Conservation (phyloP, 1,284 basidiomycete species). For the Fomitopsis schrenkii region DNA sequence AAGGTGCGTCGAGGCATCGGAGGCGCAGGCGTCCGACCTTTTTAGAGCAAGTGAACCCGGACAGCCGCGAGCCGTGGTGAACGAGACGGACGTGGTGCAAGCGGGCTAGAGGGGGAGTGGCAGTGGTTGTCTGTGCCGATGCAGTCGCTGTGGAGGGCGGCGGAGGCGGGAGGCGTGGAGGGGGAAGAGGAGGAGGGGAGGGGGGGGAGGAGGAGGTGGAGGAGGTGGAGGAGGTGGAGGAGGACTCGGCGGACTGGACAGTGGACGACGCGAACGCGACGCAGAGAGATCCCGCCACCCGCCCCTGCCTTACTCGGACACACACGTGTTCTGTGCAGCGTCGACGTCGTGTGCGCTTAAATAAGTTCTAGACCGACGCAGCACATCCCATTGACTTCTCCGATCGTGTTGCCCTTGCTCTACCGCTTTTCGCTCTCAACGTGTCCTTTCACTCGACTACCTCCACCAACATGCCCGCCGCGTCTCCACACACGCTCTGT, state of each 20-base stretch:
- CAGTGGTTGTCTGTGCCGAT: background rate
- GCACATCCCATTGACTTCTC: too few relatives aligned
- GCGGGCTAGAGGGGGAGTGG: background rate
- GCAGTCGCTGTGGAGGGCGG: background rate
- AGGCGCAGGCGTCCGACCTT: constrained; percentile 25
- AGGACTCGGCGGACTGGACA: background rate
- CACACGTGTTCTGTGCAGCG: too few relatives aligned
- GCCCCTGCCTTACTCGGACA: background rate
- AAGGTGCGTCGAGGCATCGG: constrained; percentile 32
- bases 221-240: background rate
- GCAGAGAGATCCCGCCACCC: background rate
- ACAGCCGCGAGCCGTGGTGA: constrained; percentile 11
- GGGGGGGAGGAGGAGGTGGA: too few relatives aligned
- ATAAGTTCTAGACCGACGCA: too few relatives aligned
- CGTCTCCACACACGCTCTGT: too few relatives aligned
- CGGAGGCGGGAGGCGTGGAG: background rate
- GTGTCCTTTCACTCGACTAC: too few relatives aligned
- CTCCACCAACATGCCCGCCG: too few relatives aligned
- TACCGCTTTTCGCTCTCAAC: too few relatives aligned
- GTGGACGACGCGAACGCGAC: background rate
- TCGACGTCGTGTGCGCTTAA: too few relatives aligned
- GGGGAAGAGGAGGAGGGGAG: too few relatives aligned
- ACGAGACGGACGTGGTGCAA: background rate
- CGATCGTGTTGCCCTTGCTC: too few relatives aligned
- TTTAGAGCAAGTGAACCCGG: constrained; percentile 22